Base-by-base conservation (phyloP, 176 grass and related monocot genomes). In the Aechmea fasciata region DNA sequence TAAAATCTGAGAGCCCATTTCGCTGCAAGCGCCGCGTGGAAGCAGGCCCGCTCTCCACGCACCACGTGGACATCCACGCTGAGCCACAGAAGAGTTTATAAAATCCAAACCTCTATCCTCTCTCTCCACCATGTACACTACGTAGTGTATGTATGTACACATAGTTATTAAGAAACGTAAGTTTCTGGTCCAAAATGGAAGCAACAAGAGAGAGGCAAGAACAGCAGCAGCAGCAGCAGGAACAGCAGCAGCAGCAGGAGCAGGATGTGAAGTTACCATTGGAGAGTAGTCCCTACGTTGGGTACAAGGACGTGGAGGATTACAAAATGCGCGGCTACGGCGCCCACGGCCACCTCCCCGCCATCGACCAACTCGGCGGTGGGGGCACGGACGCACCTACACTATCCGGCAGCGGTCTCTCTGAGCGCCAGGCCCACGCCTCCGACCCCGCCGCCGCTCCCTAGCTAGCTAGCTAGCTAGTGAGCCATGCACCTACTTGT, bases 311-410 rank as follows among this genome's bases (percentile, higher is more conserved):
- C 15, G 9, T 51, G 26, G 75, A 74, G 57, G 57, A 84, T 28
- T 78, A 74, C 49, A 78, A 74, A 29, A 50, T 77, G 49, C 48
- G 53, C 25, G 74, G n/a, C 17, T 73, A 78, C 63, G 75, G 65
- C 65, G 19, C 9, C 9, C 9, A 66, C 22, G 65, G 75, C n/a
- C 53, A 73, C 64, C 69, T 47, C 5, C 62, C 62, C 48, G 18
- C 63, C 6, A 68, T 77, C n/a, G 68, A 51, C 26, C 23, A 61
- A 18, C 26, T 51, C n/a, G 11, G 74, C 63, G 69, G 70, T 19
- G 81, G 48, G 51, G 78, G 17, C 18, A 75, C 72, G 49, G 79
- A 75, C 25, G 79, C 48, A 6, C 66, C 72, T 26, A 65, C 66
- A 7, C 23, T 71, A 17, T 63, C 72, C 49, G 79, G 66, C 57